phyloP scores from a whole-genome alignment of 768 basidiomycete species.

The Suillus weaverae region DNA sequence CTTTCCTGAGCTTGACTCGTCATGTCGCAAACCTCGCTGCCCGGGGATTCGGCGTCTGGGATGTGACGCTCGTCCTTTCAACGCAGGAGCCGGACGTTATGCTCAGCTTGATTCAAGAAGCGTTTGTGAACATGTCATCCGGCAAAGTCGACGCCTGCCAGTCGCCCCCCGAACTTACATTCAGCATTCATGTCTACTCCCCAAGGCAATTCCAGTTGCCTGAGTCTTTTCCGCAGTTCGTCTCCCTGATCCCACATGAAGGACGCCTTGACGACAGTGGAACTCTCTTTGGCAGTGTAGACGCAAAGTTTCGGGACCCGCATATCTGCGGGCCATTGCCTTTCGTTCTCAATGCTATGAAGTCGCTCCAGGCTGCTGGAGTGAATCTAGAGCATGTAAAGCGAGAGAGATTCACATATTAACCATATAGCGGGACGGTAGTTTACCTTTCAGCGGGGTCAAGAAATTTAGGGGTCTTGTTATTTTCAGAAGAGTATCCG shows the following conservation, averaged over 20 bases:
- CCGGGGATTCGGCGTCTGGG: slow-evolving; percentile 27
- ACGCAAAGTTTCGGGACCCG: slow-evolving; percentile 16
- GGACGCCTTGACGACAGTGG: slow-evolving; percentile 22
- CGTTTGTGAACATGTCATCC: slow-evolving; percentile 16
- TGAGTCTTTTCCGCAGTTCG: slow-evolving; percentile 10
- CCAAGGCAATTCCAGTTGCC: slow-evolving; percentile 2
- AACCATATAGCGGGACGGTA: background rate
- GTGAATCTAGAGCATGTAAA: slow-evolving; percentile 24
- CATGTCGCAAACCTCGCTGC: slow-evolving; percentile 18
- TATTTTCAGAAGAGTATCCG: background rate
- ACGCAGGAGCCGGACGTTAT: slow-evolving; percentile 56
- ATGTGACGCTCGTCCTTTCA: slow-evolving; percentile 50
- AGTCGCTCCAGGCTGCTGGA: slow-evolving; percentile 21
- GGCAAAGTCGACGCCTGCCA: background rate
- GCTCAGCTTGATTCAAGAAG: slow-evolving; percentile 40
- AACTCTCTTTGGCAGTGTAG: slow-evolving; percentile 19
- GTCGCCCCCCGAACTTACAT: slow-evolving; percentile 10
- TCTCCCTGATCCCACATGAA: slow-evolving; percentile 15
- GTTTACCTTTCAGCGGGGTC: background rate
- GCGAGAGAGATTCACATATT: slow-evolving; percentile 28
- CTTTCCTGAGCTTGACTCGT: slow-evolving; percentile 56
- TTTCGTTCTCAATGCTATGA: slow-evolving; percentile 24
- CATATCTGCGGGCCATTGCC: slow-evolving; percentile 28
- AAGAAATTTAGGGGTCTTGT: background rate
- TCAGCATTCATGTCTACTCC: slow-evolving; percentile 21